These are phyloP conservation scores for Sordaria brevicollis DNA, from an alignment of 495 filamentous ascomycete species.

Conservation along the genomic window DNA sequence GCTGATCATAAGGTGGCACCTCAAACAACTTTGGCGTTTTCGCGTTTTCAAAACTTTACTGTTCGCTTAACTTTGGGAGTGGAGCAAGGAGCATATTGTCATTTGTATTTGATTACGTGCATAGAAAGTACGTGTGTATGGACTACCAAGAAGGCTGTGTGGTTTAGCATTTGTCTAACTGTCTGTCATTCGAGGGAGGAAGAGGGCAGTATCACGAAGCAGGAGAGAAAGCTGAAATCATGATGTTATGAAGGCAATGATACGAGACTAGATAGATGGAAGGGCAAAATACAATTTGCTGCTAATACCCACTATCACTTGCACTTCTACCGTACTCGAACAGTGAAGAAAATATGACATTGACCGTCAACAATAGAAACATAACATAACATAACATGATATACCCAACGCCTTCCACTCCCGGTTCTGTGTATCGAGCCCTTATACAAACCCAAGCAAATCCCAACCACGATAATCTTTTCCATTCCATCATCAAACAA, in stretches of 20 bases:
- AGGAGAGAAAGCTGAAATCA: not conserved
- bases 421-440: not conserved
- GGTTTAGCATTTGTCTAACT: not conserved
- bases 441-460: not conserved
- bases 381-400: not conserved
- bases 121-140: not conserved
- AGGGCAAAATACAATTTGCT: not conserved
- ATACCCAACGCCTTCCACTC: not conserved
- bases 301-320: not conserved
- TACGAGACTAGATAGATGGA: not conserved
- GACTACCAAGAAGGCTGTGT: not conserved
- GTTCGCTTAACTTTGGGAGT: not conserved
- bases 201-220: not conserved
- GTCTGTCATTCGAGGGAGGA: not conserved
- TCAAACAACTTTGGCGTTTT: not conserved
- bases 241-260: not conserved
- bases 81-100: not conserved
- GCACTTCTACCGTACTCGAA: not conserved
- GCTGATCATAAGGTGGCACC: not conserved
- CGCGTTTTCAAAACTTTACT: not conserved
- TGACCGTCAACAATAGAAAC: not conserved
- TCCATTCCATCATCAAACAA: not conserved
- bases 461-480: not conserved
- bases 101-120: not conserved
- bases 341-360: not conserved